phyloP scores from a whole-genome alignment of 2,329 filamentous ascomycete genomes.

The Diplocarpon mali region DNA sequence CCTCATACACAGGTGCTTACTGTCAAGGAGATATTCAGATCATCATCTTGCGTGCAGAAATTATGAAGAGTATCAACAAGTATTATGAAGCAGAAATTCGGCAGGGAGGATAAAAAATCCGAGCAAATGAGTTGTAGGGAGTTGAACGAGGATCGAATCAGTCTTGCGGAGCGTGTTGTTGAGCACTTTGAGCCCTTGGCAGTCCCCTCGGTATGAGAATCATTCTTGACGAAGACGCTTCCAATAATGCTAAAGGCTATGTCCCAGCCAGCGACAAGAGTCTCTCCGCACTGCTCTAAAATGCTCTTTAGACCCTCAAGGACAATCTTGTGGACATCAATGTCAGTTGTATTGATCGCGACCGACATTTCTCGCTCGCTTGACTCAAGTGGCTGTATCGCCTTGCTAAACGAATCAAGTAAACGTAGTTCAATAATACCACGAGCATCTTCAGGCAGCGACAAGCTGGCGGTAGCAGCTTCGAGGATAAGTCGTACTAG shows the following conservation, averaged over 20 bases:
- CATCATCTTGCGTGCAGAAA: constrained; percentile 81
- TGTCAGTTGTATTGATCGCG: constrained; percentile 50
- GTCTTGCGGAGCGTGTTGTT: constrained; percentile 52
- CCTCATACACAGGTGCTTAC: constrained; percentile 34
- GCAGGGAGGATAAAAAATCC: constrained; percentile 72
- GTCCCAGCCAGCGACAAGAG: constrained; percentile 72
- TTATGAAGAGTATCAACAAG: constrained; percentile 81
- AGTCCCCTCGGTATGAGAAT: constrained; percentile 13
- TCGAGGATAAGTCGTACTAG: constrained; percentile 48
- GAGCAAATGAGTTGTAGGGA: constrained; percentile 89
- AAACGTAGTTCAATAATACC: constrained; percentile 61
- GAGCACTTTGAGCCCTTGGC: constrained; percentile 14
- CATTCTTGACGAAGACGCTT: constrained; percentile 55
- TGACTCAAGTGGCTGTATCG: constrained; percentile 47
- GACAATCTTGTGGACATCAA: constrained; percentile 70
- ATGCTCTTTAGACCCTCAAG: constrained; percentile 73
- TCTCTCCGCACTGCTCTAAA: constrained; percentile 81
- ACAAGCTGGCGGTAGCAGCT: constrained; percentile 43
- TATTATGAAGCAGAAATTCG: constrained; percentile 59
- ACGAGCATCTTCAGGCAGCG: constrained; percentile 38
- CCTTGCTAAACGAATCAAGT: constrained; percentile 52
- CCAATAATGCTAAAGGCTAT: constrained; percentile 76
- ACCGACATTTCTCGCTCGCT: constrained; percentile 42
- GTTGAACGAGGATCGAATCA: constrained; percentile 79
- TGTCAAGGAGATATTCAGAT: constrained; percentile 90